These are phyloP conservation scores for Microsporum ferrugineum DNA, from an alignment of 2,329 filamentous ascomycete genomes.

Conservation along the genomic window DNA sequence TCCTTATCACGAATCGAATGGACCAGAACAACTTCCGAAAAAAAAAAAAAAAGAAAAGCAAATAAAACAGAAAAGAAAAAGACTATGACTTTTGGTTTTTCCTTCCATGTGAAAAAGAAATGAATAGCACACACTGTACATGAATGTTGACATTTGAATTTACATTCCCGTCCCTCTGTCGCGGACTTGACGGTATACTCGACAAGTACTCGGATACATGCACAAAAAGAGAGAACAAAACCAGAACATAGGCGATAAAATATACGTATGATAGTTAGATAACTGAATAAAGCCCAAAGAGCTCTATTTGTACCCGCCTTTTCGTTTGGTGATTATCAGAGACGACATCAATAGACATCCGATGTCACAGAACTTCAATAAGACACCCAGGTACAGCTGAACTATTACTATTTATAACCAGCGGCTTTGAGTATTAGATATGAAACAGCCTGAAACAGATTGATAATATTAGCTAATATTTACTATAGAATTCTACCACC, in stretches of 20 bases:
- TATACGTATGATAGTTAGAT: not conserved
- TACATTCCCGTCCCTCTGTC: not conserved
- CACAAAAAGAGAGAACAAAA: not conserved
- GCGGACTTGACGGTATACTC: too few relatives aligned
- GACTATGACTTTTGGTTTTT: not conserved
- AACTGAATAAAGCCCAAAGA: not conserved
- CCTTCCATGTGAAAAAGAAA: not conserved
- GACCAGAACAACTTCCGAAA: not conserved
- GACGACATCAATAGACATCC: not conserved
- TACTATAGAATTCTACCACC: not conserved
- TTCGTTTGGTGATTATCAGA: not conserved
- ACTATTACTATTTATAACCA: too few relatives aligned
- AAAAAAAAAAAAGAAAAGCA: not conserved
- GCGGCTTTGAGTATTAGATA: too few relatives aligned
- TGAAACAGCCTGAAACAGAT: too few relatives aligned
- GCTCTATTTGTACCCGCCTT: not conserved
- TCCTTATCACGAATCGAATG: not conserved
- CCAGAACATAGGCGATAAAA: not conserved
- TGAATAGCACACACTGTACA: not conserved
- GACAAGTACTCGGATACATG: not conserved
- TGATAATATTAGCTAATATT: not conserved
- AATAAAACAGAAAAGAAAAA: not conserved
- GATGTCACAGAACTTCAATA: too few relatives aligned
- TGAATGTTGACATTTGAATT: not conserved
- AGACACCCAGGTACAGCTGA: too few relatives aligned